Base-by-base conservation (phyloP, 495 filamentous ascomycete genomes). In the Aspergillus incahuasiensis region DNA sequence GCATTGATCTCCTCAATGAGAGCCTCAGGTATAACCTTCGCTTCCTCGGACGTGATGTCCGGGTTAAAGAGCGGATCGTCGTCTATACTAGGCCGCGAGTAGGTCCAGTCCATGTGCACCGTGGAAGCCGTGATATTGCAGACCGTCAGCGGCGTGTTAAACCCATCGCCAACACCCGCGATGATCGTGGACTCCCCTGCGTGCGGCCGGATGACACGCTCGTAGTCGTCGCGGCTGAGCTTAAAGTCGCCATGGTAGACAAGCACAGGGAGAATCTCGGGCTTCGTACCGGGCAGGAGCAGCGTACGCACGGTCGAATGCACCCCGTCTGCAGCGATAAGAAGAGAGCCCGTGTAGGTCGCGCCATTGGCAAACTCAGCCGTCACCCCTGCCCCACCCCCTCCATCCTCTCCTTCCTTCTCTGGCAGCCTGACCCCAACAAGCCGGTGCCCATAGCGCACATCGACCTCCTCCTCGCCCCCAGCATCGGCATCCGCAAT, bases 51-150 rank as follows among this genome's bases (percentile, higher is more conserved):
- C 19, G 48, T 39, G 20, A 50, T 50, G 2, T 50, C 13, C 0
- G 32, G 32, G 6, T 50, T 50, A 18, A 18, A 50, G 1, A 50
- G 34, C 15, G 48, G 32, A 13, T 50, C 72, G 12, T 21, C 12
- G 0, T 39, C 41, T 1, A 28, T 28, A 0, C 65, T 62, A 3
- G 64, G 65, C 3, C 73, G 63, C 6, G 70, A 75, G 54, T 67
- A 75, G 13, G 60, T 63, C 62, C 66, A 74, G 56, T 58, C 56
- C 12, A 58, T 30, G 21, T 58, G 32, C 15, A 49, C 56, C 1
- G 30, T 18, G 2, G 41, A 35, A 5, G 38, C 16, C n/a, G 50
- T 54, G 13, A 58, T 44, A 25, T 54, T 54, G 56, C 43, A 54
- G 20, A 54, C 30, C 0, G 56, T 54, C 13, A 58, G 24, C 22